These are phyloP conservation scores for Aschersonia sp. DNA, from an alignment of 2,329 filamentous ascomycete genomes.

Conservation along the genomic window DNA sequence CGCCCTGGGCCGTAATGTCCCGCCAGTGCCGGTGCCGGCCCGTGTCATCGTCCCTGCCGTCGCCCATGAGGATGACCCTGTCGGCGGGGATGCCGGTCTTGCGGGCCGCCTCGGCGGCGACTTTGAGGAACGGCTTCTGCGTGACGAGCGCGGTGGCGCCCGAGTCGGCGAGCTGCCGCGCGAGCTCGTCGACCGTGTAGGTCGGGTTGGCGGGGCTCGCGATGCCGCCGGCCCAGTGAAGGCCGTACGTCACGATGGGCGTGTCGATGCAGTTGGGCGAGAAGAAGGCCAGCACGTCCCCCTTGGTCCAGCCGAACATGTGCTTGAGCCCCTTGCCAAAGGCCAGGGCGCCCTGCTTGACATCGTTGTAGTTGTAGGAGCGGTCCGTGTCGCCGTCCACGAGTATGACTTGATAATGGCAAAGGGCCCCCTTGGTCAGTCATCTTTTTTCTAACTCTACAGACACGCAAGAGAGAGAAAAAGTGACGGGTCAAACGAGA, in stretches of 20 bases:
- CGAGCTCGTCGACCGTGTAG: conserved; percentile 72
- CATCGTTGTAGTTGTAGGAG: conserved; percentile 55
- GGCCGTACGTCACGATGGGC: conserved; percentile 61
- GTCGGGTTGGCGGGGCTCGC: conserved; percentile 78
- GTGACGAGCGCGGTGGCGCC: conserved; percentile 63
- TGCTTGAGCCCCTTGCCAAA: conserved; percentile 71
- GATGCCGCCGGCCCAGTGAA: conserved; percentile 70
- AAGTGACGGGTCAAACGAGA: too few relatives aligned
- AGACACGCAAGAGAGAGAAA: too few relatives aligned
- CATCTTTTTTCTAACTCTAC: background rate
- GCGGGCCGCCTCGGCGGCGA: conserved; percentile 52
- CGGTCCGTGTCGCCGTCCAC: conserved; percentile 56
- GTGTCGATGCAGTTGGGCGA: conserved; percentile 80
- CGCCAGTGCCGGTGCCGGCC: conserved; percentile 57
- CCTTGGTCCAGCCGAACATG: conserved; percentile 63
- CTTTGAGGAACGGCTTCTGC: conserved; percentile 49
- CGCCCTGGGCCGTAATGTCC: conserved; percentile 44
- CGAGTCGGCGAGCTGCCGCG: conserved; percentile 70
- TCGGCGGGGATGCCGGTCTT: conserved; percentile 56
- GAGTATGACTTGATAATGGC: conserved; percentile 48
- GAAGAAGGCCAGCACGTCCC: conserved; percentile 71
- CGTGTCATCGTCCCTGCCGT: conserved; percentile 45
- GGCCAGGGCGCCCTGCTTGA: conserved; percentile 50
- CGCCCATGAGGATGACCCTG: conserved; percentile 63
- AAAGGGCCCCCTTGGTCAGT: background rate